phyloP scores from a whole-genome alignment of 2,329 filamentous ascomycete species.

The Colletotrichum sp. region DNA sequence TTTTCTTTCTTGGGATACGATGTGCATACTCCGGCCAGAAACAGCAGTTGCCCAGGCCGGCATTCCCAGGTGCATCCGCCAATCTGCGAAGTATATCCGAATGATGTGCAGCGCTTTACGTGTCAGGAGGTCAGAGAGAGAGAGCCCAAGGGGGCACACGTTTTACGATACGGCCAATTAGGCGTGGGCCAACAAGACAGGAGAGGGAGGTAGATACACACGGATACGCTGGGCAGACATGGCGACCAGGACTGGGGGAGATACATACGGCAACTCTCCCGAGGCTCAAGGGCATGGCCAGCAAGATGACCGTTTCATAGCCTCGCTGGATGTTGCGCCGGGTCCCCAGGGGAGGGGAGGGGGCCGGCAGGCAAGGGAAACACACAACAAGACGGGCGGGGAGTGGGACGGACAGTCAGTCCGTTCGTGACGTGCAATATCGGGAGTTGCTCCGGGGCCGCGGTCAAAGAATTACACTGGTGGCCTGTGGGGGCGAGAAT shows the following conservation, averaged over 20 bases:
- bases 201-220: neutral
- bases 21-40: neutral
- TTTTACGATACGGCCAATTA: neutral
- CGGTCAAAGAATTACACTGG: neutral
- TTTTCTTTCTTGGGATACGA: neutral
- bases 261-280: neutral
- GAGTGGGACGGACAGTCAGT: neutral
- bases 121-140: neutral
- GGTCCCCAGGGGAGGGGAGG: neutral
- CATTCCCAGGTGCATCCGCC: neutral
- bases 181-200: neutral
- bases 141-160: neutral
- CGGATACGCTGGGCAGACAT: neutral
- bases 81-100: neutral
- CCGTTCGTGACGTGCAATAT: neutral
- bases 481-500: neutral
- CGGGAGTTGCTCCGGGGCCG: neutral
- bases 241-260: neutral
- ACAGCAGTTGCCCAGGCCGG: neutral
- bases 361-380: neutral
- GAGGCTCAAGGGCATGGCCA: neutral
- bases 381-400: neutral
- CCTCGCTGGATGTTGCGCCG: neutral
- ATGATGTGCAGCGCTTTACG: neutral
- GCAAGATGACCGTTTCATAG: constrained; percentile 1